phyloP scores from a whole-genome alignment of 2,329 filamentous ascomycete genomes.

The Aspergillus niger region DNA sequence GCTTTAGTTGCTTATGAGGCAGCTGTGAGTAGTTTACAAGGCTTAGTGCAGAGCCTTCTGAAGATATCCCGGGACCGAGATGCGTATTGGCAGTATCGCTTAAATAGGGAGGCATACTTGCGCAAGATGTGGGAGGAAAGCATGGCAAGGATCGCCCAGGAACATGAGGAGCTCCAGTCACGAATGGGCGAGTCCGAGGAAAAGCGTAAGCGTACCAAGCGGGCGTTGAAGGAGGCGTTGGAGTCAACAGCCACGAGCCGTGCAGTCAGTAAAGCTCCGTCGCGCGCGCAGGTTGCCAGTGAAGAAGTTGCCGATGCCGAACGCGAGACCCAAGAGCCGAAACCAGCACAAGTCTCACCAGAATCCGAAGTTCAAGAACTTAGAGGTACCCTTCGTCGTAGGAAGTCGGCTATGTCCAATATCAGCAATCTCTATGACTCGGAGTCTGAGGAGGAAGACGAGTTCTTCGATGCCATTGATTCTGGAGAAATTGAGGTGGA shows the following conservation, averaged over 20 bases:
- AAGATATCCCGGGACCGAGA: conserved; percentile 94
- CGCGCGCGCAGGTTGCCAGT: conserved; percentile 37
- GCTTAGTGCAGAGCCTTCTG: conserved; percentile 79
- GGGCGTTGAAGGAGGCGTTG: conserved; percentile 81
- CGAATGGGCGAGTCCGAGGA: conserved; percentile 86
- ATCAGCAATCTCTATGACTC: conserved; percentile 71
- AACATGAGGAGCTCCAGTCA: conserved; percentile 88
- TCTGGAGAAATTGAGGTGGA: conserved; percentile 77
- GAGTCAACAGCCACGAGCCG: conserved; percentile 54
- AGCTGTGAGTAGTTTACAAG: conserved; percentile 83
- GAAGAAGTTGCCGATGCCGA: conserved; percentile 36
- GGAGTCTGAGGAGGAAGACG: conserved; percentile 76
- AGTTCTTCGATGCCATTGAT: conserved; percentile 97
- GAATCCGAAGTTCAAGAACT: conserved; percentile 11
- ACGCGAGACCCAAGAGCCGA: conserved; percentile 33
- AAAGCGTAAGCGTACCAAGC: conserved; percentile 87
- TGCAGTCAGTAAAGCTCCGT: conserved; percentile 34
- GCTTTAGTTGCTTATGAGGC: conserved; percentile 84
- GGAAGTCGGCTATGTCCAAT: conserved; percentile 67
- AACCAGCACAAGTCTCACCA: conserved; percentile 15
- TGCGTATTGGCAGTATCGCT: conserved; percentile 92
- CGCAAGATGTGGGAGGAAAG: conserved; percentile 98
- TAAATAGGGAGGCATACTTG: conserved; percentile 89
- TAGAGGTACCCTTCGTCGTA: conserved; percentile 51
- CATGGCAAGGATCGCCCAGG: conserved; percentile 93